Conservation (phyloP, 768 basidiomycete species). For the Boletus fagicola region DNA sequence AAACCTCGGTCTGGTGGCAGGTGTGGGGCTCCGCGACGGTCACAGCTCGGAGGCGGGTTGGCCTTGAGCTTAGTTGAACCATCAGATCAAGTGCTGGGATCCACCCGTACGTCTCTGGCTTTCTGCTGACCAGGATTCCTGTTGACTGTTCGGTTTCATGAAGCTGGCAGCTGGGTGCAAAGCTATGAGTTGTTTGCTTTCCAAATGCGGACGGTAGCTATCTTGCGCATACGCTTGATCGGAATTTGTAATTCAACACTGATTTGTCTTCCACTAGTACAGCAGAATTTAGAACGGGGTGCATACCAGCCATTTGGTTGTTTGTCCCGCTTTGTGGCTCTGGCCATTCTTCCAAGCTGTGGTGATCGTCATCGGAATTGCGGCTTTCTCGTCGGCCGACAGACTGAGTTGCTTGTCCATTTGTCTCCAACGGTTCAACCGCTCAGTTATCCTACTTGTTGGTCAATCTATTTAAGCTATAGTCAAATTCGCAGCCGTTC, state of each 20-base stretch:
- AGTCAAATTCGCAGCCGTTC: background rate
- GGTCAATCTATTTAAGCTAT: background rate
- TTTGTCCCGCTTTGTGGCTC: background rate
- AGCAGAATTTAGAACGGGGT: background rate
- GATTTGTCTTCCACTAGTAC: background rate
- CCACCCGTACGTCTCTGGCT: background rate
- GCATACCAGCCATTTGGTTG: background rate
- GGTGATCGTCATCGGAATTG: background rate
- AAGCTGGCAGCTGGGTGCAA: background rate
- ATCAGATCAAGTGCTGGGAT: background rate
- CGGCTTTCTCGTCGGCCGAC: background rate
- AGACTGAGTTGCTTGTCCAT: no score
- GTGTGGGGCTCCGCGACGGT: no score
- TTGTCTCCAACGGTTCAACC: background rate
- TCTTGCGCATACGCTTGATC: no score
- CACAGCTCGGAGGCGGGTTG: background rate
- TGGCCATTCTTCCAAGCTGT: background rate
- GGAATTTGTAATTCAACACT: background rate
- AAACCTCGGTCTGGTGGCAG: background rate
- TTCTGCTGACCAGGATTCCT: background rate
- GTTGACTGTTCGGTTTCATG: background rate
- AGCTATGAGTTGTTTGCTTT: background rate
- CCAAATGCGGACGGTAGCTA: background rate
- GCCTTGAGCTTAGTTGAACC: background rate
- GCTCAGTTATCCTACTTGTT: background rate